Evolutionary conservation across 208 protist genomes (phyloP), one percentile per base, ranked within the genome.

Genomic region (Balamuthia mandrillaris): DNA sequence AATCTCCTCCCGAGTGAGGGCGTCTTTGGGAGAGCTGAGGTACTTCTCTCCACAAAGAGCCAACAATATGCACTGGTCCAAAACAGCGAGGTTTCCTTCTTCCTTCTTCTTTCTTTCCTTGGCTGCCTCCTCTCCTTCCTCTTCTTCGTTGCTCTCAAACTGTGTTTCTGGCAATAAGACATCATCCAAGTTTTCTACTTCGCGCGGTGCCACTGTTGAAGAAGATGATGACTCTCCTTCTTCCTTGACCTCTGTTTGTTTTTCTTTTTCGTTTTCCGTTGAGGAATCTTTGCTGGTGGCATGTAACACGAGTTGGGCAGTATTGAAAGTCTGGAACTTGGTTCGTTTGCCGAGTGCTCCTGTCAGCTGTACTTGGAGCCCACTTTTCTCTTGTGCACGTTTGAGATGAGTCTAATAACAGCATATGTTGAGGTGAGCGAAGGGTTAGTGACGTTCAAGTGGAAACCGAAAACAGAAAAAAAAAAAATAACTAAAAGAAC

Each of bases 1-100:
- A 89, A 93, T 93, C 52, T 93, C 91, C 60, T 93, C 91, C 0
- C 68, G 91, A 3, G 86, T 88, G 18, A 93, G 87, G 31, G 86
- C 91, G 79, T 90, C 83, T 5, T 60, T 63, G 14, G 84, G 49
- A 66, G 90, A 92, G 61, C 85, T 61, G 60, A 86, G 88, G 58
- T 90, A 90, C 7, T 92, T 58, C 65, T 91, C 81, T 16, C 91
- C 27, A 66, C 52, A 90, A 21, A 58, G 41, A 18, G 65, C 45
- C 2, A 90, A 75, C 7, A 90, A 24, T 5, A 88, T 87, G 77
- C 63, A 75, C 85, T 88, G 88, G 60, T 87, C 84, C 14, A 88
- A 27, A 16, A 81, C 45, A 27, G 44, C 42, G 42, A 84, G 14
- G 39, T 84, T 68, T 33, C 44, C 78, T 5, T 61, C 72, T 60